Percentiles rank a stretch among this genome's conserved stretches.
phyloP scores from a whole-genome alignment of 257 asterid genomes.

The Nicotiana paniculata region DNA sequence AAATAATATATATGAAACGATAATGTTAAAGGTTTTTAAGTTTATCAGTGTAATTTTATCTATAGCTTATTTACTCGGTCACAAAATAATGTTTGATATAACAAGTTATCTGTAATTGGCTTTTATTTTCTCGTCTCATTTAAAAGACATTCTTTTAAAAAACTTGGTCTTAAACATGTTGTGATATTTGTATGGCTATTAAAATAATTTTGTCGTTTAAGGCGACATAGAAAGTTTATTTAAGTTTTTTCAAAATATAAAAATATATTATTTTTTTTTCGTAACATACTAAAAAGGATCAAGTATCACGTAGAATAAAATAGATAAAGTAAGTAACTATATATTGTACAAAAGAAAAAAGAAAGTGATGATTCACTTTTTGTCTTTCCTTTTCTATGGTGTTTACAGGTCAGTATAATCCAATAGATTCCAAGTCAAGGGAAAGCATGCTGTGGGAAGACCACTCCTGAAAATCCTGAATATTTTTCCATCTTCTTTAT shows the following conservation, averaged over 20 bases:
- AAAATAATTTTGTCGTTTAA: background rate
- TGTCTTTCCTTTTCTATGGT: background rate
- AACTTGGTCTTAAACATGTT: background rate
- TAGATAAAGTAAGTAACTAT: too few relatives aligned
- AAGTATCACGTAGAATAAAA: too few relatives aligned
- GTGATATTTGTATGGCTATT: background rate
- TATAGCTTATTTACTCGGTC: background rate
- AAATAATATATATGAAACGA: background rate
- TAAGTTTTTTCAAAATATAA: too few relatives aligned
- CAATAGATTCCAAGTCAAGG: slow-evolving; percentile 32
- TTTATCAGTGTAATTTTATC: too few relatives aligned
- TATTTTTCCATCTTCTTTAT: background rate
- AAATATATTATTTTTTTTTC: too few relatives aligned
- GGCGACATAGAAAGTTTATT: too few relatives aligned
- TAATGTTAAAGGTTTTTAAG: background rate
- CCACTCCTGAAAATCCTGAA: slow-evolving; percentile 21
- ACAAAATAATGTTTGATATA: too few relatives aligned
- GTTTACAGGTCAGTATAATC: slow-evolving; percentile 37
- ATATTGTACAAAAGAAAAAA: too few relatives aligned
- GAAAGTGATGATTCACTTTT: too few relatives aligned
- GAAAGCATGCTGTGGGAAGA: slow-evolving; percentile 56
- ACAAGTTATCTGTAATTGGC: background rate
- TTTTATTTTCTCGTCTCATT: background rate
- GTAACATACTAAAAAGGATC: too few relatives aligned
- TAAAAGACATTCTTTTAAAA: background rate